A percentile compares a stretch with the other conserved stretches of the same genome.
phyloP scores from a whole-genome alignment of 495 filamentous ascomycete genomes.

The Penicillium coprophilum region DNA sequence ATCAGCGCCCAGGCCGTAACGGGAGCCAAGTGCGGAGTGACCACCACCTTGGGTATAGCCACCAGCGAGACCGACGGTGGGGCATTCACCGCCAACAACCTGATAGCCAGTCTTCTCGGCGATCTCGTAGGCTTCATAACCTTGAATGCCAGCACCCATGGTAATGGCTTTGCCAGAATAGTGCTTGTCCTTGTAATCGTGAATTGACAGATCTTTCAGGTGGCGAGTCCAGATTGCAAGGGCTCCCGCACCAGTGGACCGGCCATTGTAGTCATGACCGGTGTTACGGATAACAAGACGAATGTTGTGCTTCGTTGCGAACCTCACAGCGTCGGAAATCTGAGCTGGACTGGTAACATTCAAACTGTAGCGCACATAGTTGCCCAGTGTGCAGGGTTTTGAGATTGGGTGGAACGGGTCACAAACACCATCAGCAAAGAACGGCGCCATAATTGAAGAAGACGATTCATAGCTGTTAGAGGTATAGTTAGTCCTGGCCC shows the following conservation, averaged over 20 bases:
- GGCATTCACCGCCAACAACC: constrained; percentile 39
- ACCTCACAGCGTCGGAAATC: constrained; percentile 41
- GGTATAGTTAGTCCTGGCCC: neutral
- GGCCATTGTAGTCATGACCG: constrained; percentile 56
- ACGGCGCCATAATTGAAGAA: constrained; percentile 45
- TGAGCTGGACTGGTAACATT: constrained; percentile 36
- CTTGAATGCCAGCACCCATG: constrained; percentile 55
- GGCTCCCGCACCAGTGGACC: constrained; percentile 56
- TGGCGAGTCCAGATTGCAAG: constrained; percentile 58
- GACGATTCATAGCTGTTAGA: constrained; percentile 32
- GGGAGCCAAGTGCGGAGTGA: constrained; percentile 51
- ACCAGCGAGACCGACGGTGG: constrained; percentile 44
- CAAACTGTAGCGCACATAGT: constrained; percentile 54
- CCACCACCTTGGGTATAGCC: constrained; percentile 64
- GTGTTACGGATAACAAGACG: constrained; percentile 67
- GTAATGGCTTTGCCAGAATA: constrained; percentile 54
- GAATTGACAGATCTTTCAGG: constrained; percentile 46
- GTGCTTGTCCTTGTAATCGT: constrained; percentile 31
- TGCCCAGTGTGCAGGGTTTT: constrained; percentile 56
- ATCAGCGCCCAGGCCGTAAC: constrained; percentile 62
- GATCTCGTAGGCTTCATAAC: constrained; percentile 44
- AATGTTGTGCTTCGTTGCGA: constrained; percentile 54
- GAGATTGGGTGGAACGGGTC: constrained; percentile 52
- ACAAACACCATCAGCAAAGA: constrained; percentile 50
- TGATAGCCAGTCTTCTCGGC: constrained; percentile 30